Evolutionary conservation across 2,329 filamentous ascomycete genomes (phyloP), one percentile per base, ranked within the genome.

Genomic region (Chaetomiaceae sp.): DNA sequence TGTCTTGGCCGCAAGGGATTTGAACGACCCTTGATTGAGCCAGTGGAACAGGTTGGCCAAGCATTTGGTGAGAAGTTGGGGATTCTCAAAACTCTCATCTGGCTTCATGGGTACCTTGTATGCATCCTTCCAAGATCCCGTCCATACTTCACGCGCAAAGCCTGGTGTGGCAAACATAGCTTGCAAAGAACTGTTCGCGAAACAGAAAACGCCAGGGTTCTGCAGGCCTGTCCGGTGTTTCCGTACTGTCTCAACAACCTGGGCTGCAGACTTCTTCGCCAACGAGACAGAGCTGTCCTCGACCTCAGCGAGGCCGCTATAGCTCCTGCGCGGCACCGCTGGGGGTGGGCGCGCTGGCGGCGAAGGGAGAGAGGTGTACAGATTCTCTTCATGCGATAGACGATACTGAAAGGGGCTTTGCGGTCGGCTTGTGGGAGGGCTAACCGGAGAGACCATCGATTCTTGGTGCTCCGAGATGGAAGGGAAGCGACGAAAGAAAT

Each of bases 141-240:
- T 71, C 70, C 89, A 64, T 65, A 86, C 65, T 73, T 86, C 73
- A 71, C 83, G 66, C 71, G 80, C 73, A 78, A 96, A 78, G 71
- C 82, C 70, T 65, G 81, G 65, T 1, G 90, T 92, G 1, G 85
- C 86, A 54, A 88, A 87, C 16, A 96, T 73, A 55, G 87, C 87
- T 69, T 97, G 92, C 23, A 97, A 75, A 0, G 86, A 85, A n/a
- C 89, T 86, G 69, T 96, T 96, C 76, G 94, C 90, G 66, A 96
- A 96, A 67, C 92, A 96, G 59, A 87, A 91, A 42, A 87, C 85
- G 1, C 84, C 82, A 36, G 90, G 88, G 62, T 96, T 96, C 54
- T 83, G 73, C 11, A 96, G 76, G 0, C 92, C 91, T 7, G 67
- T 63, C n/a, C 10, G 89, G 87, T 79, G 61, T 82, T 74, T 67